Evolutionary conservation across 2,329 filamentous ascomycete species (phyloP).

Genomic region (Monilinia vaccinii-corymbosi): DNA sequence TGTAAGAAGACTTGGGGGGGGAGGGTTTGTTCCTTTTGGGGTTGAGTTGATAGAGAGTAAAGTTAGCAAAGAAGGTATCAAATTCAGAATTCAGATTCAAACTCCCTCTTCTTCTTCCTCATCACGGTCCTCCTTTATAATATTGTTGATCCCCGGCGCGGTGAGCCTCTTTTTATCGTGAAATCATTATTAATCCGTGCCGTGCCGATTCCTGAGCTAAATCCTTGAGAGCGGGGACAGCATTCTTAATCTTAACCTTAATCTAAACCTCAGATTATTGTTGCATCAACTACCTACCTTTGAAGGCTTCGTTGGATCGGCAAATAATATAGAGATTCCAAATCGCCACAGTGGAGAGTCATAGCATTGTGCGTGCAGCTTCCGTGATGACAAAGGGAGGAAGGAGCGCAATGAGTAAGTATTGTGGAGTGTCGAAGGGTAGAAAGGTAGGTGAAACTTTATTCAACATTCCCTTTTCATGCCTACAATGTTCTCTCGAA

Average conservation of each 20-base stretch:
- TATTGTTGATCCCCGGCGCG: too few relatives aligned
- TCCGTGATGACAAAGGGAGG: background rate
- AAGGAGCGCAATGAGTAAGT: background rate
- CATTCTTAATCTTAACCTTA: too few relatives aligned
- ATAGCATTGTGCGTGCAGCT: background rate
- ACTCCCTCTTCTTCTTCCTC: too few relatives aligned
- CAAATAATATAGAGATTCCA: background rate
- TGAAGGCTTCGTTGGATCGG: background rate
- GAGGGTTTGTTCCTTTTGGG: background rate
- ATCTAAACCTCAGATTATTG: too few relatives aligned
- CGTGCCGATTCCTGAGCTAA: background rate
- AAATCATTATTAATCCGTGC: too few relatives aligned
- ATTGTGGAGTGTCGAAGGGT: background rate
- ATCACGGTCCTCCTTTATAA: too few relatives aligned
- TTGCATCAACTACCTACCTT: too few relatives aligned
- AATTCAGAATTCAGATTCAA: background rate
- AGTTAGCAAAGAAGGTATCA: background rate
- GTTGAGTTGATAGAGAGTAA: background rate
- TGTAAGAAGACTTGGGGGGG: background rate
- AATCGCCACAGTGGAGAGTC: background rate
- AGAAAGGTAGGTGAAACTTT: background rate
- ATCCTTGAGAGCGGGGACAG: too few relatives aligned
- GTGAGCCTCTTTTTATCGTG: too few relatives aligned
- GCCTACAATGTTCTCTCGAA: constrained; percentile 1
- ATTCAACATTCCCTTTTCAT: background rate